A percentile compares a stretch with the other conserved stretches of the same genome.
phyloP scores from a whole-genome alignment of 306 rosid genomes.

The Albizia julibrissin region DNA sequence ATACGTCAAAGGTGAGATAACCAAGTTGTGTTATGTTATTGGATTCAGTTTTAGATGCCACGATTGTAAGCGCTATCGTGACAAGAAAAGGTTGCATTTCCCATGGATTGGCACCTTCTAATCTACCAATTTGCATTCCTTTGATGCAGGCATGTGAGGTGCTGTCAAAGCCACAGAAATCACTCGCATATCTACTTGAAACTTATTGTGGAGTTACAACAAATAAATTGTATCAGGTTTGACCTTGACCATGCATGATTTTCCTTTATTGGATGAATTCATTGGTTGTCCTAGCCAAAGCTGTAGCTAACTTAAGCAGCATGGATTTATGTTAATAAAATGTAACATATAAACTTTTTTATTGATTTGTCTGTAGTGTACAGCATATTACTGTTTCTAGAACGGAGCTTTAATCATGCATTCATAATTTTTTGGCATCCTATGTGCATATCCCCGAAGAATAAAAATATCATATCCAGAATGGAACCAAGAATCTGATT shows the following conservation, averaged over 20 bases:
- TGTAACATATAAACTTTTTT: slow-evolving; percentile 14
- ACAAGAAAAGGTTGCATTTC: slow-evolving; percentile 18
- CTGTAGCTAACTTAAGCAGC: slow-evolving; percentile 14
- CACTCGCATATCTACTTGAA: slow-evolving; percentile 92
- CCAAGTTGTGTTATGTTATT: slow-evolving; percentile 15
- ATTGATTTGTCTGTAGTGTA: background rate
- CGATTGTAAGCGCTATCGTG: slow-evolving; percentile 12
- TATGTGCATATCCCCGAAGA: background rate
- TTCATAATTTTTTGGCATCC: slow-evolving; percentile 21
- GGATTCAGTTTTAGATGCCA: slow-evolving; percentile 18
- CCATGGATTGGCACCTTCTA: slow-evolving; percentile 20
- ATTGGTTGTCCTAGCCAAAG: slow-evolving; percentile 22
- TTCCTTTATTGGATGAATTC: slow-evolving; percentile 24
- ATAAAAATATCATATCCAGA: slow-evolving; percentile 19
- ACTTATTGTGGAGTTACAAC: slow-evolving; percentile 78
- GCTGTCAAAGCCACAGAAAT: slow-evolving; percentile 84
- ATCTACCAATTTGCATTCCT: slow-evolving; percentile 18
- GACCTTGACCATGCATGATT: slow-evolving; percentile 23
- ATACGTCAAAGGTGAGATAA: slow-evolving; percentile 79
- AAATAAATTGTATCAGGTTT: slow-evolving; percentile 91
- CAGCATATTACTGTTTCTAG: background rate
- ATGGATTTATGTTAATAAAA: slow-evolving; percentile 13
- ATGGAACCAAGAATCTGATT: too few relatives aligned
- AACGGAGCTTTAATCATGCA: slow-evolving; percentile 3
- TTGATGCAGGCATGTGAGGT: slow-evolving; percentile 88